A percentile compares a stretch with the other conserved stretches of the same genome.
Conservation (phyloP, 2,329 filamentous ascomycete genomes). For the Seiridium unicorne region DNA sequence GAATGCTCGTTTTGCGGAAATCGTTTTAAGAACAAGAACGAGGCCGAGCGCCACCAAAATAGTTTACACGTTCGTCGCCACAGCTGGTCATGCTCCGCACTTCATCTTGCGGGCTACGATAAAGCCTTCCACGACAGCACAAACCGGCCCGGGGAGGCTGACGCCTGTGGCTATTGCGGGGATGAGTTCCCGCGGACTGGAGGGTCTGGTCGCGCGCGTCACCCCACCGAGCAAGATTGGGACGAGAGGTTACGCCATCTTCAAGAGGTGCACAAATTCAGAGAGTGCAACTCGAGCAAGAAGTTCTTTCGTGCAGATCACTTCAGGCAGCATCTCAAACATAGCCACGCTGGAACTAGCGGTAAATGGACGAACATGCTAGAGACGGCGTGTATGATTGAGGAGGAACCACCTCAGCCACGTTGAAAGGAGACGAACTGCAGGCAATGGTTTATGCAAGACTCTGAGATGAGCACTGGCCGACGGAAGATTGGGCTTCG, state of each 20-base stretch:
- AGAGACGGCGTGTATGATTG: conserved; percentile 94
- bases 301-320: conserved; percentile 98
- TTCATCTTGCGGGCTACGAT: conserved; percentile 63
- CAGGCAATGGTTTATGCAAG: background rate
- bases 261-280: conserved; percentile 90
- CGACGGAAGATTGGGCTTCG: too few relatives aligned
- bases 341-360: conserved; percentile 92
- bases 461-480: background rate
- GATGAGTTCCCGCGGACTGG: conserved; percentile 72
- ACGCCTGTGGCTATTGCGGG: conserved; percentile 93
- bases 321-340: conserved; percentile 96
- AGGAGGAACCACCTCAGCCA: conserved; percentile 65
- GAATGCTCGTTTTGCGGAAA: conserved; percentile 90
- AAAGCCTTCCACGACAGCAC: conserved; percentile 85
- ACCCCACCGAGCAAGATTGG: conserved; percentile 81
- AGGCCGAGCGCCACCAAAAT: conserved; percentile 94
- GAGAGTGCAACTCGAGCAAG: conserved; percentile 97
- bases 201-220: conserved; percentile 35
- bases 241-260: conserved; percentile 82
- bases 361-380: conserved; percentile 99
- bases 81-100: conserved; percentile 94
- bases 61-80: conserved; percentile 88
- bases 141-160: conserved; percentile 62
- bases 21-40: conserved; percentile 98
- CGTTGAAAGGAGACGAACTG: conserved; percentile 25